Percentiles rank a stretch among this genome's conserved stretches.
Conservation (phyloP, 2,329 filamentous ascomycete genomes). For the Decorospora gaudefroyi region DNA sequence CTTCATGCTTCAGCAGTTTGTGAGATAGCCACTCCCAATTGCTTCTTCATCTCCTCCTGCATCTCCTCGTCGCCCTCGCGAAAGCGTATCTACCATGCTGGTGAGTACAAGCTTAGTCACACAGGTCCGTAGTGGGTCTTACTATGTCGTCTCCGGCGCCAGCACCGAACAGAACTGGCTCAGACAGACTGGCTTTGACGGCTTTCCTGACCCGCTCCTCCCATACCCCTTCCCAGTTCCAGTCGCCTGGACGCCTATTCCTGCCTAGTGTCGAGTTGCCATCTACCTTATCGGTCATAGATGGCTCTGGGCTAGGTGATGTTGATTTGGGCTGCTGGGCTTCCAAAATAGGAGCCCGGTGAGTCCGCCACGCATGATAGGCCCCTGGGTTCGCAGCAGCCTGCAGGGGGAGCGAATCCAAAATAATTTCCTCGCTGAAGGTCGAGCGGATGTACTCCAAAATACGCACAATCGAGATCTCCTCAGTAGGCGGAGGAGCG, state of each 20-base stretch:
- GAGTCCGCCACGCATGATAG: slow-evolving; percentile 88
- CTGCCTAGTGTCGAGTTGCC: slow-evolving; percentile 47
- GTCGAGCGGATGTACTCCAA: slow-evolving; percentile 79
- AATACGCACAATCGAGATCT: slow-evolving; percentile 57
- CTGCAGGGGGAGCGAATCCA: slow-evolving; percentile 78
- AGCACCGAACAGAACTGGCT: slow-evolving; percentile 76
- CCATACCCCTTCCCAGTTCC: slow-evolving; percentile 99
- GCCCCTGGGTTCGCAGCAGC: slow-evolving; percentile 88
- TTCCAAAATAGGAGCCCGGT: slow-evolving; percentile 57
- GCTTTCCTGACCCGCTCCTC: slow-evolving; percentile 83
- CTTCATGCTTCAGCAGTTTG: slow-evolving; percentile 25
- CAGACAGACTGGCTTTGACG: slow-evolving; percentile 75
- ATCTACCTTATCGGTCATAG: slow-evolving; percentile 16
- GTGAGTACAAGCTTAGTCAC: slow-evolving; percentile 9
- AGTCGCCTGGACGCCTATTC: slow-evolving; percentile 73
- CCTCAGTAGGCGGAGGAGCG: slow-evolving; percentile 10
- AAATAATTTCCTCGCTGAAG: slow-evolving; percentile 75
- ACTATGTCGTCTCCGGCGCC: slow-evolving; percentile 72
- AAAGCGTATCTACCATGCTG: slow-evolving; percentile 45
- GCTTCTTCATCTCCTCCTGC: slow-evolving; percentile 39
- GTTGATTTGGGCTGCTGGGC: slow-evolving; percentile 23
- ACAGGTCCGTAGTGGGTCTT: slow-evolving; percentile 26
- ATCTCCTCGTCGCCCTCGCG: slow-evolving; percentile 42
- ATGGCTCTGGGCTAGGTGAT: slow-evolving; percentile 35
- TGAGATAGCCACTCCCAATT: slow-evolving; percentile 28